A percentile compares a stretch with the other conserved stretches of the same genome.
These are phyloP conservation scores for Ganoderma boninense DNA, from an alignment of 1,284 basidiomycete genomes.

Conservation along the genomic window DNA sequence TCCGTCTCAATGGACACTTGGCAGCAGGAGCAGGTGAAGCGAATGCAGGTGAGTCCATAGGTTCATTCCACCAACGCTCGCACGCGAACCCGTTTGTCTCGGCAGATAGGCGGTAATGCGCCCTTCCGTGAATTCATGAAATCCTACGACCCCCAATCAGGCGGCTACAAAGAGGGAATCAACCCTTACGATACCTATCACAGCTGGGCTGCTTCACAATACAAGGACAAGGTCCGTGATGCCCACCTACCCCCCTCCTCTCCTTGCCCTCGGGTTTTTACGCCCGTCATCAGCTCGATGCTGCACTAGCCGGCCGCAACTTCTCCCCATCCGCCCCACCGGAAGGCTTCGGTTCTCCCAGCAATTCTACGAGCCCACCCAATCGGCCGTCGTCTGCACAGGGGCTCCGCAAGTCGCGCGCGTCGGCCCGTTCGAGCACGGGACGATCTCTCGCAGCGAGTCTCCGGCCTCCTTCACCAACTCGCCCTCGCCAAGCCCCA, in stretches of 20 bases:
- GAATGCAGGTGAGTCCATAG: constrained; percentile 79
- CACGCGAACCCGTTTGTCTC: constrained; percentile 19
- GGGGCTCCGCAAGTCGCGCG: constrained; percentile 79
- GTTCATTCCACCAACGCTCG: constrained; percentile 20
- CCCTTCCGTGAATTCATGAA: constrained; percentile 84
- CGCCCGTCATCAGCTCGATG: constrained; percentile 63
- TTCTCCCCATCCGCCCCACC: constrained; percentile 79
- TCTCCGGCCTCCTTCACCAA: constrained; percentile 62
- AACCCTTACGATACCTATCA: constrained; percentile 86
- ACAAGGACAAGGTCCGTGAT: constrained; percentile 82
- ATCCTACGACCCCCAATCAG: constrained; percentile 76
- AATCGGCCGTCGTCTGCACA: constrained; percentile 71
- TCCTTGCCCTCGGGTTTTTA: constrained; percentile 9
- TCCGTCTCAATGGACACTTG: constrained; percentile 97
- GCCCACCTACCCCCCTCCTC: constrained; percentile 12
- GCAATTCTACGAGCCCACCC: constrained; percentile 50
- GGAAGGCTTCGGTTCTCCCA: constrained; percentile 45
- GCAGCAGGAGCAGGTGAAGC: constrained; percentile 88
- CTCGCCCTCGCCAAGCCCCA: constrained; percentile 51
- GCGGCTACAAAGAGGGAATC: constrained; percentile 78
- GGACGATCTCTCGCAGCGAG: constrained; percentile 54
- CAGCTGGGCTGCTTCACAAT: constrained; percentile 91
- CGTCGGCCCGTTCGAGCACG: constrained; percentile 62
- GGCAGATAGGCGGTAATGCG: constrained; percentile 84
- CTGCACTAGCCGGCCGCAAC: constrained; percentile 69